A percentile compares a stretch with the other conserved stretches of the same genome.
Conservation (phyloP, 2,329 filamentous ascomycete species). For the Trichoderma lentiforme region DNA sequence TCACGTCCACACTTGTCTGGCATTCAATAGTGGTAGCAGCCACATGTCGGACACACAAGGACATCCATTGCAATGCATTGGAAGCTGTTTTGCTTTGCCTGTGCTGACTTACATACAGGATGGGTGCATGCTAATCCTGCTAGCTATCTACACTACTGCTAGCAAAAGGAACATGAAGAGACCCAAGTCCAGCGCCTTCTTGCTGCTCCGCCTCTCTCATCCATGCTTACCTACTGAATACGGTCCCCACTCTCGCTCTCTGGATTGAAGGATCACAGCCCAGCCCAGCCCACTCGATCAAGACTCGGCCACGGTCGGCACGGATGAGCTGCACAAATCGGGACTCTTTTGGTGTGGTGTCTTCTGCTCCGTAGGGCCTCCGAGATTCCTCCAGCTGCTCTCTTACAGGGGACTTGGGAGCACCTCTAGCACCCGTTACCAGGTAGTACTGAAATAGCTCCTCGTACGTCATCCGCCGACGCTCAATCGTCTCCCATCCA, state of each 20-base stretch:
- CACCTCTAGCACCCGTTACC: neutral
- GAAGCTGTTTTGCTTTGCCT: neutral
- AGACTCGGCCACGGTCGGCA: neutral
- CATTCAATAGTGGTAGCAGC: neutral
- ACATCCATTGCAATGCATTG: neutral
- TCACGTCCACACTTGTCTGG: neutral
- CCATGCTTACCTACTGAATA: neutral
- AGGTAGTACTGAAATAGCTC: slow-evolving; percentile 10
- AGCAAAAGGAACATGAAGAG: neutral
- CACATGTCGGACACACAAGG: neutral
- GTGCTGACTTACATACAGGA: neutral
- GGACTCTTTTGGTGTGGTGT: neutral
- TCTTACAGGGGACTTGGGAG: slow-evolving; percentile 1
- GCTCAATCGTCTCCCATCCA: neutral
- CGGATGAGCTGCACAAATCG: neutral
- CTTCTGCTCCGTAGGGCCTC: neutral
- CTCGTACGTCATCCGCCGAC: slow-evolving; percentile 12
- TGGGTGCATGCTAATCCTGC: neutral
- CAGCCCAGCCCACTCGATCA: neutral
- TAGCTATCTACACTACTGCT: neutral
- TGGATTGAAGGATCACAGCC: slow-evolving; percentile 16
- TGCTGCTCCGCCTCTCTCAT: neutral
- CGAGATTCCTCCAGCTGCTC: neutral
- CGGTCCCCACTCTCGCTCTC: neutral
- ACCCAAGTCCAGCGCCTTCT: neutral